These are phyloP conservation scores for Termitomyces sp. DNA, from an alignment of 768 basidiomycete species.

Conservation along the genomic window DNA sequence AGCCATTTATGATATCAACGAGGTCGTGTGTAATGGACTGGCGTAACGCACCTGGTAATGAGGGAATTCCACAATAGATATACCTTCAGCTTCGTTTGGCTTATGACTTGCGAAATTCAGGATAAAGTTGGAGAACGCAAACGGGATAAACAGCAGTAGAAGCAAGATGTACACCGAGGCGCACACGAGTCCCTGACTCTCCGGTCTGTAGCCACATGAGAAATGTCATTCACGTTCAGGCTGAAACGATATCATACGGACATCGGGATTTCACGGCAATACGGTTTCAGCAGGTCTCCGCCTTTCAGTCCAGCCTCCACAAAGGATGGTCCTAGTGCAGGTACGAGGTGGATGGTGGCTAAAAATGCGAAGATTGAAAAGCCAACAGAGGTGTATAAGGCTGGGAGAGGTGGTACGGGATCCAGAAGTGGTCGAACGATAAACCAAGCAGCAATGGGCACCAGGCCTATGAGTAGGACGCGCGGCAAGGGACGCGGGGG, in stretches of 20 bases:
- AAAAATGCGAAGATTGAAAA: constrained; percentile 82
- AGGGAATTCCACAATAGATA: constrained; percentile 65
- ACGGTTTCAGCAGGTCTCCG: constrained; percentile 81
- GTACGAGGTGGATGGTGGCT: constrained; percentile 71
- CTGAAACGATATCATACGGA: constrained; percentile 28
- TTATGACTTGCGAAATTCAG: constrained; percentile 36
- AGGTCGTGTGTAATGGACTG: background rate
- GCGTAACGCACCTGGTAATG: constrained; percentile 63
- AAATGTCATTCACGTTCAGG: background rate
- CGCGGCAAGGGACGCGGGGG: constrained; percentile 47
- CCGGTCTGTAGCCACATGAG: constrained; percentile 60
- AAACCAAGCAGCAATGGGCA: constrained; percentile 72
- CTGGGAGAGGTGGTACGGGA: constrained; percentile 64
- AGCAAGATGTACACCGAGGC: constrained; percentile 84
- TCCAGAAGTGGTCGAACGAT: constrained; percentile 66
- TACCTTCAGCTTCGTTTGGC: constrained; percentile 47
- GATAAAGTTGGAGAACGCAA: constrained; percentile 81
- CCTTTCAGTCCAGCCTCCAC: constrained; percentile 80
- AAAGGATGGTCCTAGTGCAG: constrained; percentile 78
- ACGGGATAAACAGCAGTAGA: constrained; percentile 91
- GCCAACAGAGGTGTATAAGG: constrained; percentile 74
- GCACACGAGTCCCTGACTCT: constrained; percentile 88
- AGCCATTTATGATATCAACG: background rate
- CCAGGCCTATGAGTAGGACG: constrained; percentile 49
- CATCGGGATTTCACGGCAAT: constrained; percentile 55